These are phyloP conservation scores for Brassica nigra DNA, from an alignment of 345 rosid genomes.

Conservation along the genomic window DNA sequence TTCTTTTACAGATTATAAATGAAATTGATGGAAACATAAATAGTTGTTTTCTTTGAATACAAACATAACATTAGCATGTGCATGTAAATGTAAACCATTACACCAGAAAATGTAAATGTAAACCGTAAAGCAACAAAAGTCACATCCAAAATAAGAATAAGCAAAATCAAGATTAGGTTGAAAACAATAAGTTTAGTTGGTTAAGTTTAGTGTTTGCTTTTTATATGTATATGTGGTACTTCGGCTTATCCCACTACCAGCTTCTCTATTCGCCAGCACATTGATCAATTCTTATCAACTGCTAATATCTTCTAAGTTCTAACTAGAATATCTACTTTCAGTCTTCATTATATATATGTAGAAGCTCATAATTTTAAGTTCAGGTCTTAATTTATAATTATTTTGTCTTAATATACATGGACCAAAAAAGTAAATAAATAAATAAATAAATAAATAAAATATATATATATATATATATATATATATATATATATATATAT, in stretches of 20 bases:
- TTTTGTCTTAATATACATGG: not conserved
- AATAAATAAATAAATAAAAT: too few relatives aligned
- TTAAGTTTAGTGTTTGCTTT: slow-evolving; percentile 4
- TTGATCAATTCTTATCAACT: not conserved
- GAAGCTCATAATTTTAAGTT: not conserved
- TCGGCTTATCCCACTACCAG: slow-evolving; percentile 17
- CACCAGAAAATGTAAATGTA: too few relatives aligned
- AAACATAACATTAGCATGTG: not conserved
- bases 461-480: too few relatives aligned
- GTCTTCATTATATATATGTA: not conserved
- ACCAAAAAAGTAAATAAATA: too few relatives aligned
- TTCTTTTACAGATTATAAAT: not conserved
- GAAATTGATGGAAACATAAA: not conserved
- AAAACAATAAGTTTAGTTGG: not conserved
- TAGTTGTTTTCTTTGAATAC: not conserved
- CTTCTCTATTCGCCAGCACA: not conserved
- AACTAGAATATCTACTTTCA: slow-evolving; percentile 10
- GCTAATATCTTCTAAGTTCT: slow-evolving; percentile 1
- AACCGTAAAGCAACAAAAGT: not conserved
- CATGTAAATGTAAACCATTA: too few relatives aligned
- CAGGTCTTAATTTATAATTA: not conserved
- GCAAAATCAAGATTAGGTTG: not conserved
- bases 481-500: too few relatives aligned
- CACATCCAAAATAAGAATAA: not conserved
- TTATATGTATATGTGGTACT: not conserved